Percentiles rank a stretch among this genome's conserved stretches.
Evolutionary conservation across 2,329 filamentous ascomycete species (phyloP).

Genomic region (Sclerotinia borealis): DNA sequence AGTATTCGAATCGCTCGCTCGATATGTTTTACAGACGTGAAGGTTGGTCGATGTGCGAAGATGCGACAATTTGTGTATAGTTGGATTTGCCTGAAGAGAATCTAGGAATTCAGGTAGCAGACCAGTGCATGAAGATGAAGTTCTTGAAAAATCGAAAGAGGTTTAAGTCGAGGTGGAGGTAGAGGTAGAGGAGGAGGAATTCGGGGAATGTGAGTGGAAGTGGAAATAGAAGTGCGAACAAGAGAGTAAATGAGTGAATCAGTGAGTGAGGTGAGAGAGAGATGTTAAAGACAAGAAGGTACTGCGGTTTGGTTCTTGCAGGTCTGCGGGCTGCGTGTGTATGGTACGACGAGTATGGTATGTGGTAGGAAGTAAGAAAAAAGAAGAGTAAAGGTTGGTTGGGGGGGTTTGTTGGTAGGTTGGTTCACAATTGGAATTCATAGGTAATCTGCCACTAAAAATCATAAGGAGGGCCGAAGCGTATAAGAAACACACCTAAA

Average conservation of each 20-base stretch:
- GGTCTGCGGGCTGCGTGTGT: no score
- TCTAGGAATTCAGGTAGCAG: slow-evolving; percentile 3
- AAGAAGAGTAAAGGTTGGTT: no score
- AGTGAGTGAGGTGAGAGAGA: background rate
- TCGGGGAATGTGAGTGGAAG: no score
- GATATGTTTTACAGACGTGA: background rate
- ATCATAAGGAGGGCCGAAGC: no score
- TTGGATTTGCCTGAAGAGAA: background rate
- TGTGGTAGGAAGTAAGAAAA: background rate
- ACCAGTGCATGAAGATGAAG: slow-evolving; percentile 8
- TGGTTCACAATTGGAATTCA: background rate
- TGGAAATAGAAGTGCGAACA: background rate
- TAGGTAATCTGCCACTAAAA: no score
- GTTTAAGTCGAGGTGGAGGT: no score
- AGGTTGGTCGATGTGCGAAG: background rate
- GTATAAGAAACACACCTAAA: no score
- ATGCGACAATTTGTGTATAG: slow-evolving; percentile 2
- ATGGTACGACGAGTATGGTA: no score
- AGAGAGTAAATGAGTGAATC: no score
- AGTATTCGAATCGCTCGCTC: background rate
- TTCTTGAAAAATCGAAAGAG: background rate
- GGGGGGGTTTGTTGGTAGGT: background rate
- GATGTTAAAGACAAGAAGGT: no score
- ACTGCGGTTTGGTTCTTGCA: no score
- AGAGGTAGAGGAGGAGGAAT: background rate